Conservation (phyloP, 805 yeast genomes). For the Starmerella stellata region DNA sequence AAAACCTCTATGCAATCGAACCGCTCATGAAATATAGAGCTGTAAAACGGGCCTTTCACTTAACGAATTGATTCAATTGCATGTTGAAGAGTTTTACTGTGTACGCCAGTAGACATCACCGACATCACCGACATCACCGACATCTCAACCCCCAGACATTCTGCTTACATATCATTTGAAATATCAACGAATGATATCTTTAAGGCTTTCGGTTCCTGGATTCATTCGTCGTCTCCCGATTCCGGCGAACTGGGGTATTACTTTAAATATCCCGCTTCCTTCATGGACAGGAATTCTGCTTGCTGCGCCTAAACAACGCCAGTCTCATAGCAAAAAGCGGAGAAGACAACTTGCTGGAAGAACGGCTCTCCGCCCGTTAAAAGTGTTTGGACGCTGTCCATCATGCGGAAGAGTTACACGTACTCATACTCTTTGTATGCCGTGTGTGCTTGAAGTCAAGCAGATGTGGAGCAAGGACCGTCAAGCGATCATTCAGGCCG, state of each 20-base stretch:
- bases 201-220: no score
- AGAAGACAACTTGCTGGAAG: conserved; percentile 63
- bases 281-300: conserved; percentile 24
- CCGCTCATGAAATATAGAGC: no score
- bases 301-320: conserved; percentile 91
- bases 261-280: conserved; percentile 8
- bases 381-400: conserved; percentile 76
- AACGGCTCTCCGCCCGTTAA: conserved; percentile 59
- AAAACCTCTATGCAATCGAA: no score
- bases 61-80: no score
- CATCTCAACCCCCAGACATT: no score
- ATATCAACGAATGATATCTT: no score
- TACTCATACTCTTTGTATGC: conserved; percentile 80
- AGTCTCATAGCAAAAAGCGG: conserved; percentile 71
- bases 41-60: no score
- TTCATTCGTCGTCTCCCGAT: no score
- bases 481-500: background rate
- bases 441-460: conserved; percentile 70
- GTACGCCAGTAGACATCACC: no score
- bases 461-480: conserved; percentile 40
- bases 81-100: no score
- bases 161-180: no score
- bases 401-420: conserved; percentile 87
- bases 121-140: no score
- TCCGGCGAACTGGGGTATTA: background rate